A percentile compares a stretch with the other conserved stretches of the same genome.
Conservation (phyloP, 2,329 filamentous ascomycete genomes). For the Aspergillus thermomutatus region DNA sequence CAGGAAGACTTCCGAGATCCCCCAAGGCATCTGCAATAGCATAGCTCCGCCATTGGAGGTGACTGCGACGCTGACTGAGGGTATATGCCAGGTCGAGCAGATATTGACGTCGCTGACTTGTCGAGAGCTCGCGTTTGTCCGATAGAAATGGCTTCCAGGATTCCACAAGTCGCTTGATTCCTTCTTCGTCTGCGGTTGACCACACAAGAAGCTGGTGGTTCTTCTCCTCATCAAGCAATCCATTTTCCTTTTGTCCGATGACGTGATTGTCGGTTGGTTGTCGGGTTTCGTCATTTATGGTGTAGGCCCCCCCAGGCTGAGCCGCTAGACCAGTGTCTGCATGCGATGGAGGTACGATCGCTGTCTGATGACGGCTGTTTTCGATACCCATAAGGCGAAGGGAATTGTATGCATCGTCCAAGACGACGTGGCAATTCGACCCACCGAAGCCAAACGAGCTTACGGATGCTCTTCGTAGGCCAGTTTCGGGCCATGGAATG, state of each 20-base stretch:
- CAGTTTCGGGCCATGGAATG: constrained; percentile 16
- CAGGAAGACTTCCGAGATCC: neutral
- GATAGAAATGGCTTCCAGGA: constrained; percentile 1
- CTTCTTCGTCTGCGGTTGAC: constrained; percentile 9
- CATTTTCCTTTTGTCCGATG: neutral
- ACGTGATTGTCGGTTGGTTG: neutral
- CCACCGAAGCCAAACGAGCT: constrained; percentile 27
- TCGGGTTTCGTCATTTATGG: neutral
- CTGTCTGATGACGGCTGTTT: neutral
- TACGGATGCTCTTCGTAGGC: constrained; percentile 17
- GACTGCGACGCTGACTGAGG: constrained; percentile 1
- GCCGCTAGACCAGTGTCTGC: neutral
- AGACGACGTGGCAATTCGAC: constrained; percentile 24
- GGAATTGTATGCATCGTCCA: constrained; percentile 19
- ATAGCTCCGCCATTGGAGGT: neutral
- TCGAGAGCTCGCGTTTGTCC: too few relatives aligned
- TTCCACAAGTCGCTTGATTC: constrained; percentile 4
- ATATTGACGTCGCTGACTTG: neutral
- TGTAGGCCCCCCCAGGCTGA: too few relatives aligned
- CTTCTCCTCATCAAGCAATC: neutral
- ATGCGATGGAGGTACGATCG: neutral
- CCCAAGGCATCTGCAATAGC: neutral
- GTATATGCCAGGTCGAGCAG: constrained; percentile 2
- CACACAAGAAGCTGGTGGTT: constrained; percentile 7
- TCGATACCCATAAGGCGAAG: neutral